phyloP scores from a whole-genome alignment of 257 asterid genomes.

The Petunia axillaris region DNA sequence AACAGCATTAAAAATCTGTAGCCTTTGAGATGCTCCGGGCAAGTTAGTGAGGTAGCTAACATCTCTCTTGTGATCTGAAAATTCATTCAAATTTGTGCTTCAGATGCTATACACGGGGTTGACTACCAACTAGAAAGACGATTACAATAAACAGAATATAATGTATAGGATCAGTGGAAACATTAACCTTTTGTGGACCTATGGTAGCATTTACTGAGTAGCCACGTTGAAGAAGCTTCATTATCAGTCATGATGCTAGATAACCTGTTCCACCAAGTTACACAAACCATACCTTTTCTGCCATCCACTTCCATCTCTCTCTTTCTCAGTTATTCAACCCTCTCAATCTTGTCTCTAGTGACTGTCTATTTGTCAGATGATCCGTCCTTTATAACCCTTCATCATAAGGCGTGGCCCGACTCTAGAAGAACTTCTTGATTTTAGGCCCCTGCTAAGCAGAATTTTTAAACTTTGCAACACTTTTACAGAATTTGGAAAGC shows the following conservation, averaged over 20 bases:
- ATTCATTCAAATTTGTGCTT: not conserved
- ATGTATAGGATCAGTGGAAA: not conserved
- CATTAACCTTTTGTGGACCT: constrained; percentile 32
- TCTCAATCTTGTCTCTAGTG: too few species aligned
- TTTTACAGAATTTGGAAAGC: too few species aligned
- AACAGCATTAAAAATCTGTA: too few species aligned
- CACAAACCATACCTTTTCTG: constrained; percentile 27
- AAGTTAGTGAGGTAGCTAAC: constrained; percentile 53
- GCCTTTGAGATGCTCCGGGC: constrained; percentile 42
- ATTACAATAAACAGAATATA: too few species aligned
- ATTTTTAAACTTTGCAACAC: too few species aligned
- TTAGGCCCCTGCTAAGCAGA: too few species aligned
- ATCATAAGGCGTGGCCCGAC: too few species aligned
- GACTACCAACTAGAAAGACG: not conserved
- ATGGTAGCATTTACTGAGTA: constrained; percentile 46
- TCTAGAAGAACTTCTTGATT: too few species aligned
- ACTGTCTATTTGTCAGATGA: too few species aligned
- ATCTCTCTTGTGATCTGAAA: constrained; percentile 44
- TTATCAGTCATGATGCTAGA: constrained; percentile 22
- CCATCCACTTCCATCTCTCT: not conserved
- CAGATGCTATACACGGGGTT: not conserved
- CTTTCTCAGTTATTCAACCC: not conserved
- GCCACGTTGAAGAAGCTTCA: constrained; percentile 45
- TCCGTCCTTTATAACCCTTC: too few species aligned
- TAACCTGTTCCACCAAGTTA: constrained; percentile 47